Percentiles rank a stretch among this genome's conserved stretches.
Conservation (phyloP, 176 grass and related monocot genomes). For the Eremochloa ophiuroides region DNA sequence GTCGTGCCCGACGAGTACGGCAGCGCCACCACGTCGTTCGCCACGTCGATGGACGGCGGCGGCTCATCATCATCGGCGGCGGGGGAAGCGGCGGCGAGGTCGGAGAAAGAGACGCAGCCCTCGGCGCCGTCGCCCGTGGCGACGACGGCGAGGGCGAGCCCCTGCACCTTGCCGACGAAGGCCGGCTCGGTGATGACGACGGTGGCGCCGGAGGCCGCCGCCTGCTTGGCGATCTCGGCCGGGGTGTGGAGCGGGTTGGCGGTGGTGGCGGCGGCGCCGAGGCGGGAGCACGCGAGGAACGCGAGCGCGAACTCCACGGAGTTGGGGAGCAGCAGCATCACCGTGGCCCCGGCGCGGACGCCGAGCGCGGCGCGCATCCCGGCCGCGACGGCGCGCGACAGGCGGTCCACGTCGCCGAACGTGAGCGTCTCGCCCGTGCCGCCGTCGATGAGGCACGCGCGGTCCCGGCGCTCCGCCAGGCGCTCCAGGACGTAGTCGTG, state of each 20-base stretch:
- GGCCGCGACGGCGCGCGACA: conserved; percentile 12
- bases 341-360: conserved; percentile 36
- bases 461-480: conserved; percentile 40
- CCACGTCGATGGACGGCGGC: conserved; percentile 29
- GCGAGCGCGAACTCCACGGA: conserved; percentile 58
- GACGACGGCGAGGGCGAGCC: conserved; percentile 44
- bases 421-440: conserved; percentile 44
- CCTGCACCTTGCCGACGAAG: conserved; percentile 53
- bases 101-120: conserved; percentile 43
- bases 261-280: conserved; percentile 70
- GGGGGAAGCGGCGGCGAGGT: conserved; percentile 40
- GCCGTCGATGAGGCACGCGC: conserved; percentile 42
- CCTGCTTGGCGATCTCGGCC: conserved; percentile 83
- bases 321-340: conserved; percentile 83
- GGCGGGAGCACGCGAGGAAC: conserved; percentile 62
- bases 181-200: conserved; percentile 63
- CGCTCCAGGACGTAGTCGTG: conserved; percentile 52
- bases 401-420: conserved; percentile 27
- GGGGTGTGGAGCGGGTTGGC: conserved; percentile 82
- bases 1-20: conserved; percentile 95
- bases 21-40: conserved; percentile 56
- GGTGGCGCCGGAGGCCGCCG: conserved; percentile 38
- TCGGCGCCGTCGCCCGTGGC: conserved; percentile 45
- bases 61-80: neutral
- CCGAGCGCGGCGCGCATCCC: conserved; percentile 26